These are phyloP conservation scores for Aspergillus oerlinghausenensis DNA, from an alignment of 2,329 filamentous ascomycete genomes.

Conservation along the genomic window DNA sequence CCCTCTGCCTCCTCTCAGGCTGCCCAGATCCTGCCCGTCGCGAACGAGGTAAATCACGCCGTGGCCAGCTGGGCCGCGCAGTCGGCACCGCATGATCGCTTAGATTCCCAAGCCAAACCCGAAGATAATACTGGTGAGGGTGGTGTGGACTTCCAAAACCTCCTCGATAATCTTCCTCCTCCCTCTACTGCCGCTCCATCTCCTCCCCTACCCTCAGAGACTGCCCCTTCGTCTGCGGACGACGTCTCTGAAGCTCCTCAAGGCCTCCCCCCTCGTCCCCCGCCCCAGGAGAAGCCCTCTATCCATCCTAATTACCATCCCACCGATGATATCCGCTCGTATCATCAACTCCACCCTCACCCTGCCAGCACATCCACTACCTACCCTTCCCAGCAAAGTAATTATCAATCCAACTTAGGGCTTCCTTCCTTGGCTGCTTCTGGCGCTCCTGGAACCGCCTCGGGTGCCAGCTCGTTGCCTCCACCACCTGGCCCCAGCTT, in stretches of 20 bases:
- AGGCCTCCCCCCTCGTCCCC: conserved; percentile 4
- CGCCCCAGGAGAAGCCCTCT: conserved; percentile 37
- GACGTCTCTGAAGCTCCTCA: conserved; percentile 25
- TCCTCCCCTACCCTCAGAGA: conserved; percentile 21
- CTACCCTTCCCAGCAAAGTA: conserved; percentile 34
- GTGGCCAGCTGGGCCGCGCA: conserved; percentile 16
- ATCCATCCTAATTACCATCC: conserved; percentile 36
- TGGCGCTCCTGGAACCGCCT: conserved; percentile 33
- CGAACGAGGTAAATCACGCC: conserved; percentile 28
- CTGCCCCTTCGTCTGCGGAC: conserved; percentile 19
- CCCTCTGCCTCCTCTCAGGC: conserved; percentile 20
- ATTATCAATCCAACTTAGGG: conserved; percentile 24
- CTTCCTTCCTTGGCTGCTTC: conserved; percentile 22
- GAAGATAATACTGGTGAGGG: conserved; percentile 24
- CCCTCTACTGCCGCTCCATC: conserved; percentile 25
- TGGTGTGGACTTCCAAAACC: conserved; percentile 45
- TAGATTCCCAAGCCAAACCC: conserved; percentile 20
- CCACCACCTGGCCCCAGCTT: conserved; percentile 40
- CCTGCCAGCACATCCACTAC: conserved; percentile 22
- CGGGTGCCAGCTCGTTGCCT: conserved; percentile 32
- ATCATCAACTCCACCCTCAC: conserved; percentile 34
- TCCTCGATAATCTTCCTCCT: conserved; percentile 46
- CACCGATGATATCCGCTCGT: conserved; percentile 36
- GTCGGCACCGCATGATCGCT: conserved; percentile 16
- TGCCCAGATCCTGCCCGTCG: conserved; percentile 23